phyloP scores from a whole-genome alignment of 2,329 filamentous ascomycete species.

The Diaporthe vaccinii region DNA sequence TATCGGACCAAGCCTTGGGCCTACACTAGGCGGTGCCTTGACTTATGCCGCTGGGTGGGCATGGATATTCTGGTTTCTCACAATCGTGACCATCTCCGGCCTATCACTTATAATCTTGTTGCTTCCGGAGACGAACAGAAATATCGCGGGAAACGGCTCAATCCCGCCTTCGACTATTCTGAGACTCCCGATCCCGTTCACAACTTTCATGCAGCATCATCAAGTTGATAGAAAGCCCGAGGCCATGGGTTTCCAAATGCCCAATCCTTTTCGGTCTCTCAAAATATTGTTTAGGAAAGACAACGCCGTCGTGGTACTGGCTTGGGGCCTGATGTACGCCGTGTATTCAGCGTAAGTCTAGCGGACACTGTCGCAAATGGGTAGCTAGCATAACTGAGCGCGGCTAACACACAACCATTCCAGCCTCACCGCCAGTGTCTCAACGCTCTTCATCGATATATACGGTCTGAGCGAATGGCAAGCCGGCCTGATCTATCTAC shows the following conservation, averaged over 20 bases:
- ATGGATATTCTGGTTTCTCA: conserved; percentile 56
- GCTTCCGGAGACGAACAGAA: conserved; percentile 51
- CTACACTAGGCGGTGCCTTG: conserved; percentile 52
- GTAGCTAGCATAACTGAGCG: background rate
- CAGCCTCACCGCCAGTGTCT: background rate
- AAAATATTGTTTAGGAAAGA: background rate
- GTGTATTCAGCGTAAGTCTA: background rate
- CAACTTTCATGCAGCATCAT: background rate
- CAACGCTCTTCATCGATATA: background rate
- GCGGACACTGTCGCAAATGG: background rate
- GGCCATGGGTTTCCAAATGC: background rate
- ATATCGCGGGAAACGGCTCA: conserved; percentile 50
- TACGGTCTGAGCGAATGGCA: conserved; percentile 9
- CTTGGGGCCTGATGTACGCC: conserved; percentile 5
- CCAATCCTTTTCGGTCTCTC: background rate
- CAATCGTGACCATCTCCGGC: conserved; percentile 48
- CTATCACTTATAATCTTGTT: conserved; percentile 42
- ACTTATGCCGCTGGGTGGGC: conserved; percentile 52
- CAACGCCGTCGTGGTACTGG: background rate
- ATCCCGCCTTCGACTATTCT: background rate
- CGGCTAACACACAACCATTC: background rate
- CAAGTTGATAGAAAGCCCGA: background rate
- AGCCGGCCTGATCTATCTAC: conserved; percentile 2
- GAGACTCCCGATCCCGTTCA: background rate
- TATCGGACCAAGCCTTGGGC: conserved; percentile 45